Conservation (phyloP, 2,329 filamentous ascomycete genomes). For the Exophiala calicioides region DNA sequence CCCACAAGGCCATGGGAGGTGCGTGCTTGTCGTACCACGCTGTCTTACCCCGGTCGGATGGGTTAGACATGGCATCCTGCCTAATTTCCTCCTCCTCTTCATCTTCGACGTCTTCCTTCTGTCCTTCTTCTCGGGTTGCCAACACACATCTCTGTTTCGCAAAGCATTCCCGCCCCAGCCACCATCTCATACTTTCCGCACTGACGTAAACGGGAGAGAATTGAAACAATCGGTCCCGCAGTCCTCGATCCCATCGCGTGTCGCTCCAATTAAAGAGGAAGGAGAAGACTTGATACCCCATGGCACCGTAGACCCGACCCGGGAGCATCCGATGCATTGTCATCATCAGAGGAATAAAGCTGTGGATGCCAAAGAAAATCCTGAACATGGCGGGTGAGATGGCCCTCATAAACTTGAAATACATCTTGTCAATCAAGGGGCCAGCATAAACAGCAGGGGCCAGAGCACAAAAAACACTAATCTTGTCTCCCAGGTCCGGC, state of each 20-base stretch:
- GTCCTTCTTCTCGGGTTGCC: constrained; percentile 71
- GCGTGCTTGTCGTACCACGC: constrained; percentile 81
- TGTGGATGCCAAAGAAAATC: constrained; percentile 83
- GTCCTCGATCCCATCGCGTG: constrained; percentile 74
- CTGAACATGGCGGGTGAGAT: constrained; percentile 77
- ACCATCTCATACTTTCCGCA: constrained; percentile 91
- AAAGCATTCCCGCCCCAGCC: constrained; percentile 86
- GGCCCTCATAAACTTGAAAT: constrained; percentile 87
- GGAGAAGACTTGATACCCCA: constrained; percentile 86
- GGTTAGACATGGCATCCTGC: constrained; percentile 14
- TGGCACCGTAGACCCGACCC: constrained; percentile 69
- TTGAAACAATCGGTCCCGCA: constrained; percentile 83
- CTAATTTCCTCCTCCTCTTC: constrained; percentile 18
- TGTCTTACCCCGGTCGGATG: constrained; percentile 35
- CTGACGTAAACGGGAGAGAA: constrained; percentile 90
- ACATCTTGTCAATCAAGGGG: constrained; percentile 78
- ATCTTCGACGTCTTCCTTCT: constrained; percentile 56
- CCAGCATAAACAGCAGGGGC: constrained; percentile 90
- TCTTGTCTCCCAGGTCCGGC: constrained; percentile 76
- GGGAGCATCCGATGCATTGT: constrained; percentile 70
- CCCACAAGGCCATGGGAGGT: constrained; percentile 86
- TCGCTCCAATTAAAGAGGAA: constrained; percentile 91
- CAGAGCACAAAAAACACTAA: constrained; percentile 87
- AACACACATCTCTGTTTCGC: constrained; percentile 83
- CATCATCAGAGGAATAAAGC: constrained; percentile 95